phyloP scores from a whole-genome alignment of 1,139 yeast genomes.

The Blastobotrys petasosporus region DNA sequence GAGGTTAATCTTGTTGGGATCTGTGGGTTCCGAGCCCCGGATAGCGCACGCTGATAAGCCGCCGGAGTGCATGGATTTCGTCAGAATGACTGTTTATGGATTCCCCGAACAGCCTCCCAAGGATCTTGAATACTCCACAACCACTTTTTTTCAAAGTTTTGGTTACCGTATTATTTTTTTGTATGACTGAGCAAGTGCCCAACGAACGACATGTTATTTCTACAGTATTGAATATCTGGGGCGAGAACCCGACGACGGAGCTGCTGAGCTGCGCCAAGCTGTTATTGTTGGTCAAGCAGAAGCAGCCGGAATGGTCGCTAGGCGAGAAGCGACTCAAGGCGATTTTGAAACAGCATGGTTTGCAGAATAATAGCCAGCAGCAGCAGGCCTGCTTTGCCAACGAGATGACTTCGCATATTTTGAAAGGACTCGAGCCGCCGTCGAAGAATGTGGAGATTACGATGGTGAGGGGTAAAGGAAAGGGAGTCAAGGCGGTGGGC shows the following conservation, averaged over 20 bases:
- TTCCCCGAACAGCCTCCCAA: no score
- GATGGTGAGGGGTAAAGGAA: conserved; percentile 35
- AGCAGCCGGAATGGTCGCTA: conserved; percentile 57
- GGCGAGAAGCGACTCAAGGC: conserved; percentile 53
- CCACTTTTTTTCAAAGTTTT: no score
- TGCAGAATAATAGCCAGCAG: conserved; percentile 38
- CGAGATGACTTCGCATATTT: conserved; percentile 47
- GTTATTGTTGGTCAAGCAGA: conserved; percentile 44
- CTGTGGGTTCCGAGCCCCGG: no score
- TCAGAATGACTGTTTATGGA: no score
- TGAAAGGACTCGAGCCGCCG: conserved; percentile 50
- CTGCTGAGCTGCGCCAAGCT: conserved; percentile 51
- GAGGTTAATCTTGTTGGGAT: no score
- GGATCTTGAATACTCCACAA: no score
- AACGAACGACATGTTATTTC: conserved; percentile 60
- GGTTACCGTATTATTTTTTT: no score
- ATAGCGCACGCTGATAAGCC: no score
- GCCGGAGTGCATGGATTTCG: no score
- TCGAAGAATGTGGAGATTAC: conserved; percentile 52
- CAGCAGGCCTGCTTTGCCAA: conserved; percentile 28
- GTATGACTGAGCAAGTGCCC: conserved; percentile 35
- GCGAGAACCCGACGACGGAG: conserved; percentile 59
- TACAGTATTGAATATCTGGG: conserved; percentile 60
- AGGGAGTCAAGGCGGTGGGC: conserved; percentile 32
- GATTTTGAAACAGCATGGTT: conserved; percentile 47